Percentiles rank a stretch among this genome's conserved stretches.
phyloP scores from a whole-genome alignment of 2,329 filamentous ascomycete genomes.

The Cordyceps cicadae region DNA sequence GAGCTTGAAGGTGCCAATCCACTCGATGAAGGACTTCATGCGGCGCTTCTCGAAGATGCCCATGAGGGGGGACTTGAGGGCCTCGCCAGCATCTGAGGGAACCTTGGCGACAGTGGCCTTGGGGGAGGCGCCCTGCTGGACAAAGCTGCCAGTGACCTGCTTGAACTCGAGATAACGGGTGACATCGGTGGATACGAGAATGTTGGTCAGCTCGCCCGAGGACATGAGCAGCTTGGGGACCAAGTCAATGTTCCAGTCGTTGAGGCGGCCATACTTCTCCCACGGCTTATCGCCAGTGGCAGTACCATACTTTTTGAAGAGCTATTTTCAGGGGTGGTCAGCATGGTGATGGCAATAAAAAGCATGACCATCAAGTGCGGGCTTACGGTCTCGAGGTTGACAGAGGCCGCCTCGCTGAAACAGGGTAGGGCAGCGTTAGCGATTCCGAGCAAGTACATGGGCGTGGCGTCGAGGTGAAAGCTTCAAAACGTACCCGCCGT shows the following conservation, averaged over 20 bases:
- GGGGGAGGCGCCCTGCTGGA: slow-evolving; percentile 74
- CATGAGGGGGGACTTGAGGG: slow-evolving; percentile 88
- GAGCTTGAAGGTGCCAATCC: slow-evolving; percentile 78
- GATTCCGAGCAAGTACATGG: not conserved
- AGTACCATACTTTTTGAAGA: slow-evolving; percentile 96
- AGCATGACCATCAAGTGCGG: not conserved
- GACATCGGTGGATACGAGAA: slow-evolving; percentile 91
- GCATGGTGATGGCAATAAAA: not conserved
- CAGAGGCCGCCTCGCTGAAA: slow-evolving; percentile 74
- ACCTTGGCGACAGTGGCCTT: slow-evolving; percentile 96
- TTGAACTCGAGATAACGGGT: slow-evolving; percentile 86
- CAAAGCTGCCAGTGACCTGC: slow-evolving; percentile 91
- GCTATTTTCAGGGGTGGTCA: slow-evolving; percentile 38
- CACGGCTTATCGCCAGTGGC: slow-evolving; percentile 76
- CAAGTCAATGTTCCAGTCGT: slow-evolving; percentile 99
- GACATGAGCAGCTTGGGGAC: slow-evolving; percentile 99
- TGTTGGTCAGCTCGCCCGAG: slow-evolving; percentile 96
- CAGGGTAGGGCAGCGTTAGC: slow-evolving; percentile 13
- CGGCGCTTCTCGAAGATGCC: slow-evolving; percentile 95
- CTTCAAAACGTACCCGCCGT: slow-evolving; percentile 69
- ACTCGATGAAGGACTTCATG: slow-evolving; percentile 94
- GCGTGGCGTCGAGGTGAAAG: not conserved
- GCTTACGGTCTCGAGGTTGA: slow-evolving; percentile 86
- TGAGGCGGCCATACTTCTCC: slow-evolving; percentile 93
- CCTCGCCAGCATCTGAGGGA: slow-evolving; percentile 84